Evolutionary conservation across 2,329 filamentous ascomycete species (phyloP).

Genomic region (Lasiodiplodia sp.): DNA sequence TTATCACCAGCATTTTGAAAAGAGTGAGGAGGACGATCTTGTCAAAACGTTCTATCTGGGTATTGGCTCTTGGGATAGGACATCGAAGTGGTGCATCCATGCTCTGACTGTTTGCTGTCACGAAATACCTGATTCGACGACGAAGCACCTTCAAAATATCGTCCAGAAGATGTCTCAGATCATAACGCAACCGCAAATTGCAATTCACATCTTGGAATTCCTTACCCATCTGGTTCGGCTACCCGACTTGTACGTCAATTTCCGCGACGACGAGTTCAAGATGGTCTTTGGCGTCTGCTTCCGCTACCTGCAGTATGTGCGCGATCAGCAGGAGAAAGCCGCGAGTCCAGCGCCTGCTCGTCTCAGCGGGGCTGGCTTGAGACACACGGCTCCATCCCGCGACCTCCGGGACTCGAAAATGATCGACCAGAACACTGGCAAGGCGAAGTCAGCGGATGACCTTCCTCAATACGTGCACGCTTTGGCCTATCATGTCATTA

Average conservation of each 20-base stretch:
- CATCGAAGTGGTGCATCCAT: slow-evolving; percentile 92
- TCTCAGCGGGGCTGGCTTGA: slow-evolving; percentile 44
- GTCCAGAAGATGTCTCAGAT: slow-evolving; percentile 94
- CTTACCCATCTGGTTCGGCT: slow-evolving; percentile 86
- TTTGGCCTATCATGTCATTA: slow-evolving; percentile 91
- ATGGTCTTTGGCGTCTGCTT: slow-evolving; percentile 96
- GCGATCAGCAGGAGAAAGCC: slow-evolving; percentile 63
- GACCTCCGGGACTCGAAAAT: slow-evolving; percentile 39
- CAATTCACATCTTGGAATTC: slow-evolving; percentile 95
- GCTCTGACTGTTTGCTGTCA: slow-evolving; percentile 94
- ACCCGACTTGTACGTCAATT: slow-evolving; percentile 84
- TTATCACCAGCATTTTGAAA: slow-evolving; percentile 85
- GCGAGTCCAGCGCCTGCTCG: slow-evolving; percentile 42
- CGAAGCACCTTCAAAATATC: slow-evolving; percentile 83
- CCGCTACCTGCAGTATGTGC: slow-evolving; percentile 87
- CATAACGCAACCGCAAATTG: slow-evolving; percentile 90
- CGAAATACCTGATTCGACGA: slow-evolving; percentile 86
- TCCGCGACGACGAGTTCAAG: slow-evolving; percentile 89
- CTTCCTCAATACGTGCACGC: slow-evolving; percentile 93
- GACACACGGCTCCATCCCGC: slow-evolving; percentile 53
- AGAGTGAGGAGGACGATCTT: slow-evolving; percentile 86
- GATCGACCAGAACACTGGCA: slow-evolving; percentile 14
- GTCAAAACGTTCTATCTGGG: slow-evolving; percentile 86
- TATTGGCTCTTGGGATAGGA: slow-evolving; percentile 82
- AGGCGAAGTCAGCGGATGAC: slow-evolving; percentile 63